Evolutionary conservation across 1,284 basidiomycete species (phyloP), one percentile per base, ranked within the genome.

Genomic region (Naganishia sp.): DNA sequence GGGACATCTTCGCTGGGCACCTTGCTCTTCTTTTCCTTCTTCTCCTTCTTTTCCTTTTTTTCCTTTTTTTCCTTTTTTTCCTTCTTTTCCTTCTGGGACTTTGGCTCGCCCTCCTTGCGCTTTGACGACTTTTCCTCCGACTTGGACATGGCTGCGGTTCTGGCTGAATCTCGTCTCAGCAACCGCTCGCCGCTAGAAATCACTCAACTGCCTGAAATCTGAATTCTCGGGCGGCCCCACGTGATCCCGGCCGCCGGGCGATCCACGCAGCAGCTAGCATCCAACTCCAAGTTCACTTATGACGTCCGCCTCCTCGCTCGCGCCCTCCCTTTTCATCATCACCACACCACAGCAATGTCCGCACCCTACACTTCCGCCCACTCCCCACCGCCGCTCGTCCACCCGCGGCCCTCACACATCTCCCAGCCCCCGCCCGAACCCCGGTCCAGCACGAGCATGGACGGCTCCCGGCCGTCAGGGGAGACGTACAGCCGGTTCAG

Each of bases 401-500:
- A 94, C 75, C 91, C 92, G 1, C 90, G 93, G 6, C 92, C 92
- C 0, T 93, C 92, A 0, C 91, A 94, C 73, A 90, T 90, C 4
- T 88, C 89, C 0, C 92, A 89, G 77, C 79, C 79, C 45, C 91
- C 93, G 60, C 91, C 91, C 18, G 91, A 94, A 72, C 91, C 90
- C 0, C 90, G 90, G 0, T 75, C 73, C 33, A 75, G 75, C 15
- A 71, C 78, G 48, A 33, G 39, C 21, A 39, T 39, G 10, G 36
- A 39, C 59, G 65, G 39, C 57, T 23, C 53, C 18, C 46, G 61
- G 42, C 52, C 50, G 16, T 67, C 66, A 13, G 66, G 61, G 33
- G 66, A 64, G 21, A 52, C 73, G 0, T 81, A 79, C 66, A 70
- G 74, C 65, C 72, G 79, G 18, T 80, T 77, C 72, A 78, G 76